Evolutionary conservation across 192 early-diverging fungal genomes (phyloP).

Genomic region (Gigaspora rosea): DNA sequence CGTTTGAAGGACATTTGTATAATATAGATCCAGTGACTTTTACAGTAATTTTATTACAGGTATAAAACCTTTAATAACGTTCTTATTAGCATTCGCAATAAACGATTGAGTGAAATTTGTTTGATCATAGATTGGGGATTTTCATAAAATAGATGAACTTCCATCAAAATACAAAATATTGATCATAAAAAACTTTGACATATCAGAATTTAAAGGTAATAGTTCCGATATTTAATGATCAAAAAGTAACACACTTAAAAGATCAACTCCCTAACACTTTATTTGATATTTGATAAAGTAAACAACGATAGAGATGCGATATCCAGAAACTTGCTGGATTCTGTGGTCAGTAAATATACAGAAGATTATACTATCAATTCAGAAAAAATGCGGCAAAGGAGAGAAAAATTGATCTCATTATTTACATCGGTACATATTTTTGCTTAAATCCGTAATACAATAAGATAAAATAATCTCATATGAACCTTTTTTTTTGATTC

Average conservation of each 20-base stretch:
- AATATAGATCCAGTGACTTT: conserved; percentile 42
- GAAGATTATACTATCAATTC: conserved; percentile 4
- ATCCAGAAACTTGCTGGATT: neutral
- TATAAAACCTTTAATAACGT: neutral
- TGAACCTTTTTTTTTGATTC: no score
- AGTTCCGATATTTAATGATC: neutral
- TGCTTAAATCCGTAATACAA: no score
- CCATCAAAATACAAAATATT: conserved; percentile 23
- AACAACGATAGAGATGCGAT: neutral
- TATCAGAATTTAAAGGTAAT: conserved; percentile 11
- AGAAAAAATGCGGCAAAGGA: conserved; percentile 31
- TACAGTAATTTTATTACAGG: conserved; percentile 34
- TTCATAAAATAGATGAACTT: no score
- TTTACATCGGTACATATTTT: conserved; percentile 30
- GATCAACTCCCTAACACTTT: neutral
- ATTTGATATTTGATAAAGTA: neutral
- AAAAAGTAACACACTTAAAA: neutral
- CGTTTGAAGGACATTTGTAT: conserved; percentile 36
- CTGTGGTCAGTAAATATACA: conserved; percentile 3
- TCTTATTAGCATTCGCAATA: no score
- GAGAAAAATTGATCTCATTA: conserved; percentile 32
- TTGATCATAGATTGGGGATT: no score
- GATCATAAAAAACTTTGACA: neutral
- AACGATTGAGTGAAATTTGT: no score
- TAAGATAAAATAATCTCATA: no score